Evolutionary conservation across 1,284 basidiomycete species (phyloP).

Genomic region (Violaceomyces palustris): DNA sequence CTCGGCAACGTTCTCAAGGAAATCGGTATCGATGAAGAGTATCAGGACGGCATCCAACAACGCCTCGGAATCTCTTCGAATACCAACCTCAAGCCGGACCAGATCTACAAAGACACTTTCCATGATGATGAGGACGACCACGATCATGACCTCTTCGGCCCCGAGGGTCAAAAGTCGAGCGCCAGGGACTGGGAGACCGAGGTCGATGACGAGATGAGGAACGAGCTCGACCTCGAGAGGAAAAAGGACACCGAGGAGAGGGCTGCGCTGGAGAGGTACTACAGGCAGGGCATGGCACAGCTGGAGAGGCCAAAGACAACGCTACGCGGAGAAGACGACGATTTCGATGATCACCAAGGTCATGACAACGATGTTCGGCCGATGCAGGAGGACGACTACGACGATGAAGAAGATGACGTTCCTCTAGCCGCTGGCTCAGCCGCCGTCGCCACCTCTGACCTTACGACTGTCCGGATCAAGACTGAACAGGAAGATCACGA

Average conservation of each 20-base stretch:
- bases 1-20: constrained; percentile 49
- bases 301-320: constrained; percentile 17
- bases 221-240: constrained; percentile 20
- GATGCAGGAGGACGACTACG: constrained; percentile 33
- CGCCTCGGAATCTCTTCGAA: constrained; percentile 30
- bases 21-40: constrained; percentile 42
- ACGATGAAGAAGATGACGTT: constrained; percentile 12
- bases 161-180: constrained; percentile 3
- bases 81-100: constrained; percentile 35
- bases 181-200: constrained; percentile 37
- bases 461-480: constrained; percentile 19
- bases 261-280: constrained; percentile 33
- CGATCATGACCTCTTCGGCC: constrained; percentile 6
- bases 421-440: constrained; percentile 9
- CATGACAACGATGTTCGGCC: too few species aligned
- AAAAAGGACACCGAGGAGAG: constrained; percentile 21
- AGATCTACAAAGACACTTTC: constrained; percentile 50
- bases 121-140: constrained; percentile 44
- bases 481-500: constrained; percentile 23
- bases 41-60: constrained; percentile 27
- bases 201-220: constrained; percentile 34
- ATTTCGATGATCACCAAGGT: constrained; percentile 43
- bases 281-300: constrained; percentile 29
- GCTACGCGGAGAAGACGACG: constrained; percentile 39
- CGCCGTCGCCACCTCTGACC: constrained; percentile 6